Percentiles rank a stretch among this genome's conserved stretches.
These are phyloP conservation scores for Halenospora varia DNA, from an alignment of 495 filamentous ascomycete species.

Conservation along the genomic window DNA sequence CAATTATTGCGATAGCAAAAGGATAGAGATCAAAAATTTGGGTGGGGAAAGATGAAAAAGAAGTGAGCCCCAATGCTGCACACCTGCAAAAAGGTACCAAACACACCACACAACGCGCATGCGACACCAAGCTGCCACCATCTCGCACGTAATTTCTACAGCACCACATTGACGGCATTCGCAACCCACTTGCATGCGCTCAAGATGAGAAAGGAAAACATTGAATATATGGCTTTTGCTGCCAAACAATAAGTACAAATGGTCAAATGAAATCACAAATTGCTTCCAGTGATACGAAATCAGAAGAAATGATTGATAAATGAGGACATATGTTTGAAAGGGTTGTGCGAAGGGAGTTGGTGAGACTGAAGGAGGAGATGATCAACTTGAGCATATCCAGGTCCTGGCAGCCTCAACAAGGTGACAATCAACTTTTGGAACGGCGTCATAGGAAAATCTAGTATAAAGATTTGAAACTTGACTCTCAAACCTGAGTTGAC, in stretches of 20 bases:
- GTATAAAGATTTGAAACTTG: no score
- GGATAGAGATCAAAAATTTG: not conserved
- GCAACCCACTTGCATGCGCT: not conserved
- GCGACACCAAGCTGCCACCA: slow-evolving; percentile 1
- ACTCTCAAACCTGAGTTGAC: no score
- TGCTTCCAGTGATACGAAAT: no score
- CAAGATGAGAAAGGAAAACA: not conserved
- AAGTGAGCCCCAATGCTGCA: not conserved
- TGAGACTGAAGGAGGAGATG: slow-evolving; percentile 1
- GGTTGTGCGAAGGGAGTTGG: not conserved
- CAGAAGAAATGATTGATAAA: not conserved
- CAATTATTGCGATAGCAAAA: not conserved
- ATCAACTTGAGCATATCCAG: slow-evolving; percentile 1
- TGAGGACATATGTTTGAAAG: not conserved
- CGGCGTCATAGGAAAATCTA: not conserved
- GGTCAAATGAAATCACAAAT: no score
- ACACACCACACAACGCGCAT: not conserved
- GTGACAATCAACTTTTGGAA: not conserved
- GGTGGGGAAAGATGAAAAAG: not conserved
- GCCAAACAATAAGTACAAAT: no score
- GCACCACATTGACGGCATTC: not conserved
- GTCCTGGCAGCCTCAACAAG: not conserved
- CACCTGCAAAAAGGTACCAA: not conserved
- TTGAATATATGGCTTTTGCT: not conserved
- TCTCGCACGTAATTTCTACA: not conserved